A percentile compares a stretch with the other conserved stretches of the same genome.
phyloP scores from a whole-genome alignment of 257 asterid species.

The Gardenia jasminoides region DNA sequence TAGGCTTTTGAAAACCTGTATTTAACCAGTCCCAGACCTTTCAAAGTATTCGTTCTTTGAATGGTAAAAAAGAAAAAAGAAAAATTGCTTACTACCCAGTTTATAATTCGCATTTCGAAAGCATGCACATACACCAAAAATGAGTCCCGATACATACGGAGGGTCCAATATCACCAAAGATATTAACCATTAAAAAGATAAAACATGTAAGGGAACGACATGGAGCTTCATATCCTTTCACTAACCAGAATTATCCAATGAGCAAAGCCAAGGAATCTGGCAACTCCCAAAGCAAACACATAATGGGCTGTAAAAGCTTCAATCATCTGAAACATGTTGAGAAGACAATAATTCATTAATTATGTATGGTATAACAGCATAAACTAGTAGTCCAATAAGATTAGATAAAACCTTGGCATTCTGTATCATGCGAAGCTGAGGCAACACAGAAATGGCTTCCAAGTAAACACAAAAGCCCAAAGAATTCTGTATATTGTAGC shows the following conservation, averaged over 20 bases:
- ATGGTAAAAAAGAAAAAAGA: no score
- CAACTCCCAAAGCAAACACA: conserved; percentile 84
- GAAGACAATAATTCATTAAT: neutral
- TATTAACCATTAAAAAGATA: neutral
- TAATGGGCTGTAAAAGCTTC: conserved; percentile 94
- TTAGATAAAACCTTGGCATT: conserved; percentile 58
- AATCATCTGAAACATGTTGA: conserved; percentile 50
- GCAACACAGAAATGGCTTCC: conserved; percentile 81
- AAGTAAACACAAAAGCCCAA: conserved; percentile 82
- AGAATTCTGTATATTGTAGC: conserved; percentile 40
- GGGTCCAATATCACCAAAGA: neutral
- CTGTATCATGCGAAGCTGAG: conserved; percentile 93
- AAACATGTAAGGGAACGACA: neutral
- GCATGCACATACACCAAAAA: no score
- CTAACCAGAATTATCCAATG: conserved; percentile 93
- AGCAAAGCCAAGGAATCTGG: conserved; percentile 82
- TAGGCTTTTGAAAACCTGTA: neutral
- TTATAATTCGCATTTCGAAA: neutral
- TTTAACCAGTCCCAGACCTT: neutral
- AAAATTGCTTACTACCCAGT: no score
- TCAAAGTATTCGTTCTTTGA: neutral
- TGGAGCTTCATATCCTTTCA: conserved; percentile 1
- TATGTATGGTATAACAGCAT: neutral
- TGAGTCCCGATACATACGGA: neutral
- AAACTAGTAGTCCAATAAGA: neutral